Base-by-base conservation (phyloP, 78 protist species). In the Goniomonas avonlea region DNA sequence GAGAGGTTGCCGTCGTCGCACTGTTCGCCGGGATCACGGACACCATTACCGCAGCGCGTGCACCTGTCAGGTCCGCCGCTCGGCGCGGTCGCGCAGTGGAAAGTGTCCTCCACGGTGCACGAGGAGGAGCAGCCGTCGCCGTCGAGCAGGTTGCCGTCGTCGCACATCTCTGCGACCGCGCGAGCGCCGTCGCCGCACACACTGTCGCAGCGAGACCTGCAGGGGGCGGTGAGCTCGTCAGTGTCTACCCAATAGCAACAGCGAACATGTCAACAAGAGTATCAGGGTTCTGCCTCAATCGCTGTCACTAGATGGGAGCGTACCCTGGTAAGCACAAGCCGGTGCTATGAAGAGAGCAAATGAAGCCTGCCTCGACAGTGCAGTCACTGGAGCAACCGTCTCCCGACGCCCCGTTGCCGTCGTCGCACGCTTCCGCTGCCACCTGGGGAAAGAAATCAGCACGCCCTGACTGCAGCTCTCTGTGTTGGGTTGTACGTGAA, bases 111-210 rank as follows among this genome's bases (percentile, higher is more conserved):
- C 7, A 68, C 20, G 59, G 5, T 18, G 75, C 75, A 68, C 41
- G 23, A 7, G 34, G 75, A 68, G 35, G 34, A 18, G 56, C 75
- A 68, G 32, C 75, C 75, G 75, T 68, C 75, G 20, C 75, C 75
- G 8, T 35, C 27, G 34, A 41, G 4, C 53, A 37, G 13, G 56
- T 68, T 68, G 59, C 56, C 75, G 75, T 68, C 75, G 34, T 68
- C 75, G 56, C 75, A 68, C 71, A 37, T 27, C 56, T 43, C 75
- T 53, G 37, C 56, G 7, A 20, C 48, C 2, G 56, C n/a, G 40
- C 38, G 13, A 31, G 59, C 48, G 48, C 37, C 75, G 75, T 68
- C 75, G 18, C 75, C 75, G 75, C 75, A 68, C n/a, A 68, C 56
- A 5, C 29, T 35, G 43, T 37, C 9, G 43, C 70, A 61, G n/a